Evolutionary conservation across 176 grass and related monocot species (phyloP).

Genomic region (Carex scoparia): DNA sequence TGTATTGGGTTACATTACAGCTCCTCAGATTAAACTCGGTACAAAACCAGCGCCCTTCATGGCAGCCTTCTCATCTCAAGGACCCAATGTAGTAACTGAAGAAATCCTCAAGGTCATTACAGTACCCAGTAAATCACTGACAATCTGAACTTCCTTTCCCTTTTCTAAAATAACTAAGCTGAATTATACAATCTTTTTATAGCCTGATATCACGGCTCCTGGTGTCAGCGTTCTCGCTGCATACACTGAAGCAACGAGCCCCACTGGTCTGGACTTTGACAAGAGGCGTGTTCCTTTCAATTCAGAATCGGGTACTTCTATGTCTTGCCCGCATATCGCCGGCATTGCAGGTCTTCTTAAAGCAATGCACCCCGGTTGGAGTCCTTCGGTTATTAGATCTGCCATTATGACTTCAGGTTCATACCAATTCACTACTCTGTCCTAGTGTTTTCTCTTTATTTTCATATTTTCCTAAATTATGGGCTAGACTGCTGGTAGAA

Average conservation of each 20-base stretch:
- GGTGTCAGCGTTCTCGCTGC: constrained; percentile 83
- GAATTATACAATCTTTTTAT: neutral
- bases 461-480: neutral
- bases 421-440: neutral
- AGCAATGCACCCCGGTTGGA: constrained; percentile 63
- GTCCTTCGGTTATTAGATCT: constrained; percentile 82
- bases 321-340: constrained; percentile 86
- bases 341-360: constrained; percentile 79
- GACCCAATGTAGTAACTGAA: constrained; percentile 59
- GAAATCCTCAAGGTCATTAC: constrained; percentile 81
- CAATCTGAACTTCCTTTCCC: neutral
- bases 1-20: constrained; percentile 45
- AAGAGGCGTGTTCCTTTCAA: constrained; percentile 74
- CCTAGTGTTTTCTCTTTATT: neutral
- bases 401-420: constrained; percentile 84
- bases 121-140: neutral
- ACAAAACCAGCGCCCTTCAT: constrained; percentile 81
- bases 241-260: constrained; percentile 41
- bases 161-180: neutral
- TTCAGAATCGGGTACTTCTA: constrained; percentile 88
- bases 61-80: constrained; percentile 87
- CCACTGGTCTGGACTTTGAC: constrained; percentile 67
- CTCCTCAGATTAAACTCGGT: constrained; percentile 43
- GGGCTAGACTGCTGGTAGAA: no score
- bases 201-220: constrained; percentile 96